Percentiles rank a stretch among this genome's conserved stretches.
These are phyloP conservation scores for Plasmodium malariae DNA, from an alignment of 169 alveolate genomes.

Conservation along the genomic window DNA sequence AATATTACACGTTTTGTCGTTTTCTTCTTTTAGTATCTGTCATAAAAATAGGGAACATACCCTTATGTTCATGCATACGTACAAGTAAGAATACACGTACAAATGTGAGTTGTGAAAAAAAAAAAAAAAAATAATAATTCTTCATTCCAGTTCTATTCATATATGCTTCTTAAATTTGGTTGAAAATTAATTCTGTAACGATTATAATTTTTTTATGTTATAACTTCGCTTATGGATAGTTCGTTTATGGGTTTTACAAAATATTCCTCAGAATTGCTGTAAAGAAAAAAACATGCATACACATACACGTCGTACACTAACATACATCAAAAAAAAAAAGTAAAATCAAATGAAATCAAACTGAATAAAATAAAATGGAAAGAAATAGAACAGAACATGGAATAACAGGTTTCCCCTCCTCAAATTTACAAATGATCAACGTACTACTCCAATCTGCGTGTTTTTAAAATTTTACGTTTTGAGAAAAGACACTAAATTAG, in stretches of 20 bases:
- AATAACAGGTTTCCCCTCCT: neutral
- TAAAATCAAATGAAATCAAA: no score
- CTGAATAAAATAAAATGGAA: neutral
- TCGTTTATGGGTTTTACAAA: constrained; percentile 64
- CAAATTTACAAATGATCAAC: neutral
- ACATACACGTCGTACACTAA: neutral
- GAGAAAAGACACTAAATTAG: constrained; percentile 64
- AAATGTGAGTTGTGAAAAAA: no score
- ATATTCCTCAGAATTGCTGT: constrained; percentile 57
- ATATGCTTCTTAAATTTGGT: neutral
- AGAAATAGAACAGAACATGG: neutral
- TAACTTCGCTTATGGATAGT: constrained; percentile 59
- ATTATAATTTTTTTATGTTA: neutral
- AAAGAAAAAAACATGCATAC: neutral
- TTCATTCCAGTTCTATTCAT: neutral
- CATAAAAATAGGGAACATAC: neutral
- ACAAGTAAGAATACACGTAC: no score
- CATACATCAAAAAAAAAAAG: no score
- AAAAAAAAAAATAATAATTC: neutral
- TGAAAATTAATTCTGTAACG: no score
- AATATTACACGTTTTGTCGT: constrained; percentile 51
- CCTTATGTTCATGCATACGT: neutral
- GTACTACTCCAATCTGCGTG: neutral
- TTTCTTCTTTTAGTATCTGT: constrained; percentile 53
- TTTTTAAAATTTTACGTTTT: constrained; percentile 30